Percentiles rank a stretch among this genome's conserved stretches.
These are phyloP conservation scores for Mycena belliarum DNA, from an alignment of 768 basidiomycete genomes.

Conservation along the genomic window DNA sequence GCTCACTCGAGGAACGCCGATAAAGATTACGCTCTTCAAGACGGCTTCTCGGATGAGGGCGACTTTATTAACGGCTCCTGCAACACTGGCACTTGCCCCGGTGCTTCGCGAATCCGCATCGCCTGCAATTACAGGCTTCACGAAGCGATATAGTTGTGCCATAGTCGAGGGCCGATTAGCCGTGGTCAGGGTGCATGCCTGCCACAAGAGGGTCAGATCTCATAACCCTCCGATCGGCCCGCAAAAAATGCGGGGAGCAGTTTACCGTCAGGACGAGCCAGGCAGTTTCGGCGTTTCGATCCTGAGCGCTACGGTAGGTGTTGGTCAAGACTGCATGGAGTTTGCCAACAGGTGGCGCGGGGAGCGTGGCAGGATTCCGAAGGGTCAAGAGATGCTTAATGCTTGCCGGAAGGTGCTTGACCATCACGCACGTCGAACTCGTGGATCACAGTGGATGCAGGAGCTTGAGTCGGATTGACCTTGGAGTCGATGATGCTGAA, in stretches of 20 bases:
- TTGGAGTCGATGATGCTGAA: too few species aligned
- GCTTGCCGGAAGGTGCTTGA: constrained; percentile 55
- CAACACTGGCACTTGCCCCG: constrained; percentile 42
- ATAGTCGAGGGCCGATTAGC: constrained; percentile 79
- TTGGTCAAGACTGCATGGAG: constrained; percentile 57
- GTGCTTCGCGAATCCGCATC: constrained; percentile 37
- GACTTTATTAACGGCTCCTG: constrained; percentile 68
- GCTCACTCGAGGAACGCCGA: constrained; percentile 82
- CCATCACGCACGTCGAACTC: constrained; percentile 33
- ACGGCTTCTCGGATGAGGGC: constrained; percentile 89
- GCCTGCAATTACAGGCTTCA: constrained; percentile 41
- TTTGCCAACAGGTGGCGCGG: constrained; percentile 53
- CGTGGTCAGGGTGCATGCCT: constrained; percentile 85
- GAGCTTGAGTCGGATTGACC: too few species aligned
- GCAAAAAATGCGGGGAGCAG: constrained; percentile 17
- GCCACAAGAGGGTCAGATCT: constrained; percentile 25
- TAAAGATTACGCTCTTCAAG: constrained; percentile 86
- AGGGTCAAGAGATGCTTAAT: constrained; percentile 75
- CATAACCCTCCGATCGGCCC: constrained; percentile 10
- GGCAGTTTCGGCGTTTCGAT: constrained; percentile 66
- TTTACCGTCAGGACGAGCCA: constrained; percentile 81
- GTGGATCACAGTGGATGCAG: neutral
- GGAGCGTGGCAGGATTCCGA: constrained; percentile 61
- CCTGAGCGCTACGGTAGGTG: constrained; percentile 67
- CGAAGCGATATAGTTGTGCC: constrained; percentile 80